These are phyloP conservation scores for Artomyces pyxidatus DNA, from an alignment of 768 basidiomycete genomes.

Conservation along the genomic window DNA sequence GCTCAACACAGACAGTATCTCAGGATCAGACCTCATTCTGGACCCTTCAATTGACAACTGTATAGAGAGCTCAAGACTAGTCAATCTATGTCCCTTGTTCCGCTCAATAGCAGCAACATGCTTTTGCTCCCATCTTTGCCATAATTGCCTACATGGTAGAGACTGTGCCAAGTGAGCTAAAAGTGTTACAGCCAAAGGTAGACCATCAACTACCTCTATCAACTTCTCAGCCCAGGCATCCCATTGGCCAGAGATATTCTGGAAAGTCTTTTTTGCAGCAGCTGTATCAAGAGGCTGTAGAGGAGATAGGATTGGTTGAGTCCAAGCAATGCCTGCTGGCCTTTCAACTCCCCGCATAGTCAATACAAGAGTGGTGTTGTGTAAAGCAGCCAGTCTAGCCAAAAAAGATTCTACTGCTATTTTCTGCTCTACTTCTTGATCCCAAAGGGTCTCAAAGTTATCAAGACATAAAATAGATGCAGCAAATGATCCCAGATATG, in stretches of 20 bases:
- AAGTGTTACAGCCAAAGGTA: not conserved
- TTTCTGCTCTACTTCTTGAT: not conserved
- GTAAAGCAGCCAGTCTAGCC: not conserved
- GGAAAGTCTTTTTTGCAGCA: not conserved
- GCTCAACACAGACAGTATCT: not conserved
- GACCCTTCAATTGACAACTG: not conserved
- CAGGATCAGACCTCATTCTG: not conserved
- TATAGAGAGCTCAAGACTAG: not conserved
- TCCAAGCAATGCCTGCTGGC: not conserved
- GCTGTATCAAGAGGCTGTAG: not conserved
- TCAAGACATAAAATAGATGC: not conserved
- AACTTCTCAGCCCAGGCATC: not conserved
- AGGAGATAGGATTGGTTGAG: not conserved
- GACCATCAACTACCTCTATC: not conserved
- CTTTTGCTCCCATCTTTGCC: not conserved
- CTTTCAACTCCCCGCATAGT: not conserved
- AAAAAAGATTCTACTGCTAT: not conserved
- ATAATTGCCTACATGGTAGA: not conserved
- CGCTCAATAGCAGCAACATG: not conserved
- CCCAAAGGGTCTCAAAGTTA: not conserved
- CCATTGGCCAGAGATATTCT: not conserved
- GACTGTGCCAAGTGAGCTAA: not conserved
- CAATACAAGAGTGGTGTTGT: not conserved
- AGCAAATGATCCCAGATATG: not conserved
- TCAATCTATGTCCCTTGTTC: not conserved